Percentiles rank a stretch among this genome's conserved stretches.
phyloP scores from a whole-genome alignment of 768 basidiomycete genomes.

The Mycena epipterygia region DNA sequence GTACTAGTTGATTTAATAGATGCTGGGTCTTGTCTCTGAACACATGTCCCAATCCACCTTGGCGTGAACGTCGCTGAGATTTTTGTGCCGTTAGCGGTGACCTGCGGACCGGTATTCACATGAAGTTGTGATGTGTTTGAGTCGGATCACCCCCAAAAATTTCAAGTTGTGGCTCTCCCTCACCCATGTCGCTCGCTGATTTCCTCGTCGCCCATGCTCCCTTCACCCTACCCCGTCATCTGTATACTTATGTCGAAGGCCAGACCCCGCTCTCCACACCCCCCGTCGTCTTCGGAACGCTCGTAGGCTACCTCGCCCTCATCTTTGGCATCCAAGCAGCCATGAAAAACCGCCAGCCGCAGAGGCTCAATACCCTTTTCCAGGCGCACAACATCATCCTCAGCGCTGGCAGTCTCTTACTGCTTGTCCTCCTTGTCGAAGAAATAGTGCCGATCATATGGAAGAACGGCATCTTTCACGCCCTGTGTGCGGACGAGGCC shows the following conservation, averaged over 20 bases:
- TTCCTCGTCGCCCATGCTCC: constrained; percentile 73
- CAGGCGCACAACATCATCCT: constrained; percentile 93
- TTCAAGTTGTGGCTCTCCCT: constrained; percentile 38
- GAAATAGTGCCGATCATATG: constrained; percentile 88
- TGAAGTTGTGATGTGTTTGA: background rate
- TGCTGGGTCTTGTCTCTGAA: too few species aligned
- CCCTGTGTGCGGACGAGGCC: constrained; percentile 80
- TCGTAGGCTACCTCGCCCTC: constrained; percentile 87
- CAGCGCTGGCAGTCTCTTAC: constrained; percentile 84
- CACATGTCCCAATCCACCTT: too few species aligned
- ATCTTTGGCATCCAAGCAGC: constrained; percentile 88
- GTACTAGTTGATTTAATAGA: constrained; percentile 26
- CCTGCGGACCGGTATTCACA: constrained; percentile 17
- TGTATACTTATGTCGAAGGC: constrained; percentile 77
- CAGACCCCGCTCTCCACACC: constrained; percentile 87
- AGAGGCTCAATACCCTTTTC: constrained; percentile 86
- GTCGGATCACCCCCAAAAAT: too few species aligned
- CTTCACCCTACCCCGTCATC: constrained; percentile 68
- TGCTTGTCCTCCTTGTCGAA: constrained; percentile 92
- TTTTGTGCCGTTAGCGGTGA: too few species aligned
- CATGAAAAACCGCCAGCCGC: constrained; percentile 84
- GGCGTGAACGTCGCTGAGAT: too few species aligned
- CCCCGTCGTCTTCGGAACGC: constrained; percentile 75
- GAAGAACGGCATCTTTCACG: constrained; percentile 78
- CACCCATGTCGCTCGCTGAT: constrained; percentile 80